These are phyloP conservation scores for Russula emetica DNA, from an alignment of 768 basidiomycete species.

Conservation along the genomic window DNA sequence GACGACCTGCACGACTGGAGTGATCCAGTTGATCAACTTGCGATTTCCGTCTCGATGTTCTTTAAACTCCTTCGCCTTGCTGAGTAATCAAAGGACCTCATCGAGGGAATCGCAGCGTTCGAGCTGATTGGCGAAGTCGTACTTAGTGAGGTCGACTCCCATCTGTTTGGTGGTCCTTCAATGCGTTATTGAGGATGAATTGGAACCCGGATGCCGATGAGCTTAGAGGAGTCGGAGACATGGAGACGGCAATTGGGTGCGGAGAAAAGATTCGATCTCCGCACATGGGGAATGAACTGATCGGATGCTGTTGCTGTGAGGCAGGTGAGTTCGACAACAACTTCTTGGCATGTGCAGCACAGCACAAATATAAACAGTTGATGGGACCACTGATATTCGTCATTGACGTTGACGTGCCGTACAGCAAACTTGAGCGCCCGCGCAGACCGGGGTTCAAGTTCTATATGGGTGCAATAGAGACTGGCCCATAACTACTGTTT, in stretches of 20 bases:
- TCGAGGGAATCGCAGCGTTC: constrained; percentile 5
- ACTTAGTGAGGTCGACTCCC: constrained; percentile 5
- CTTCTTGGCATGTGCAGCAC: background rate
- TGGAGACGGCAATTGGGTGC: too few species aligned
- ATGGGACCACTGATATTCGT: too few species aligned
- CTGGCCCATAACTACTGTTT: too few species aligned
- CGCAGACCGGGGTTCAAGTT: too few species aligned
- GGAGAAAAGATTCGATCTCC: background rate
- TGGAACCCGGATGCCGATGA: background rate
- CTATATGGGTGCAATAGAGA: too few species aligned
- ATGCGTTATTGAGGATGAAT: background rate
- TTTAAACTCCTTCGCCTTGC: constrained; percentile 4
- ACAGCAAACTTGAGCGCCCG: too few species aligned
- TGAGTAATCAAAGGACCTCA: background rate
- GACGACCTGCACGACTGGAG: constrained; percentile 3
- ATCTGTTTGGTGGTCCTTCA: constrained; percentile 6
- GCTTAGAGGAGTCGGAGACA: background rate
- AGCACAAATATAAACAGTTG: background rate
- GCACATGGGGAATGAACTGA: background rate
- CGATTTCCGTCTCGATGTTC: constrained; percentile 15
- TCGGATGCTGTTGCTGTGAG: background rate
- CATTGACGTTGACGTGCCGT: too few species aligned
- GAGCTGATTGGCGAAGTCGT: background rate
- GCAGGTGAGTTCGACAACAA: background rate
- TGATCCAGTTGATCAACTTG: constrained; percentile 11